Percentiles rank a stretch among this genome's conserved stretches.
phyloP scores from a whole-genome alignment of 805 yeast species.

The Schizosaccharomyces pombe region ASM294v3 CU329670.1:854501-855000 shows the following conservation, averaged over 20 bases:
- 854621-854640: neutral
- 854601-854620: neutral
- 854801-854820: neutral
- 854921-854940: neutral
- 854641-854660: neutral
- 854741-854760: too few species aligned
- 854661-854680: neutral
- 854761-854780: too few species aligned
- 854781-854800: neutral
- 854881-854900: neutral
- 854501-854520: too few species aligned
- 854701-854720: too few species aligned
- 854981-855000: neutral
- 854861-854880: neutral
- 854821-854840: neutral
- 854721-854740: too few species aligned
- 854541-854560: neutral
- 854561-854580: neutral
- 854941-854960: conserved; percentile 1
- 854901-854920: neutral
- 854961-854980: neutral
- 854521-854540: neutral
- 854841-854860: neutral
- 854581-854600: neutral
- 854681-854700: neutral